These are phyloP conservation scores for Hevea brasiliensis DNA, from an alignment of 345 rosid species.

Conservation along the genomic window DNA sequence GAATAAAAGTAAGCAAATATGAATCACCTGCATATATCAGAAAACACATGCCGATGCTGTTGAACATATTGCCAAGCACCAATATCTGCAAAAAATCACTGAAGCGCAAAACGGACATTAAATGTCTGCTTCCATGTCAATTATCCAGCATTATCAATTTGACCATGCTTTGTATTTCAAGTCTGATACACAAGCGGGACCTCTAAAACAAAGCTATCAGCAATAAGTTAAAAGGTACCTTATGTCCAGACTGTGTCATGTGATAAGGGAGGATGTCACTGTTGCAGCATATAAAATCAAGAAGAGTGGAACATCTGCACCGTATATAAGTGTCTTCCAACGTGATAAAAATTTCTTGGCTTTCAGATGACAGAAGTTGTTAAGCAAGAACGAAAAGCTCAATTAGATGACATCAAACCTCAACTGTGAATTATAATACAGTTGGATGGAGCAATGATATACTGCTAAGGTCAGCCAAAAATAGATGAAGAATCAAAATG, in stretches of 20 bases:
- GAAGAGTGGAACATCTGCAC: conserved; percentile 1
- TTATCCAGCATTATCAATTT: neutral
- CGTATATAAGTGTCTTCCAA: neutral
- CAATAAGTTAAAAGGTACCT: neutral
- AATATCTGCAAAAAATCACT: conserved; percentile 48
- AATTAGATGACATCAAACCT: neutral
- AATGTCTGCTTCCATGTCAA: neutral
- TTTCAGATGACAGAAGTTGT: neutral
- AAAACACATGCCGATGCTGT: conserved; percentile 81
- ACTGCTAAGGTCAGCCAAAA: neutral
- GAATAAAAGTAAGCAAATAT: neutral
- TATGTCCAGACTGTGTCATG: neutral
- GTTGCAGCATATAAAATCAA: neutral
- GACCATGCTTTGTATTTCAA: neutral
- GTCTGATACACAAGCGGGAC: neutral
- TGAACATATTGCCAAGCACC: conserved; percentile 92
- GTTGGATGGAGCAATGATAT: neutral
- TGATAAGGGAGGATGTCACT: neutral
- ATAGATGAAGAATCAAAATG: neutral
- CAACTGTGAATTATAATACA: neutral
- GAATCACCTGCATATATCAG: conserved; percentile 89
- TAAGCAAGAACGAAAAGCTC: neutral
- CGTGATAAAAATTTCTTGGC: neutral
- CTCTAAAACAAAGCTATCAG: neutral
- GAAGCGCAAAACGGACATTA: neutral